Percentiles rank a stretch among this genome's conserved stretches.
Evolutionary conservation across 257 asterid genomes (phyloP).

Genomic region (Scutellaria galericulata): DNA sequence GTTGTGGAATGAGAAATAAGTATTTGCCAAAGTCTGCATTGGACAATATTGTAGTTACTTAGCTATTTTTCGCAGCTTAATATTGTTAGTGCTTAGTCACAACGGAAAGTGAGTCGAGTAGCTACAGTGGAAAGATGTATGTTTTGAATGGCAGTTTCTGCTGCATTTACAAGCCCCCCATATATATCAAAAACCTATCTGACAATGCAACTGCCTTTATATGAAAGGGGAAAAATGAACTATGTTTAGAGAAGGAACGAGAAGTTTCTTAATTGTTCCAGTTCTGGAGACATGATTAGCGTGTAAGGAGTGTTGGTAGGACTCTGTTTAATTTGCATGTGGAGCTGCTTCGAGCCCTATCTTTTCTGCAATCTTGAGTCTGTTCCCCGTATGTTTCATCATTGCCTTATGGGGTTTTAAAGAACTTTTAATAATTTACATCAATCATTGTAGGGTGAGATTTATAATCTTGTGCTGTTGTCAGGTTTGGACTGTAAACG

Average conservation of each 20-base stretch:
- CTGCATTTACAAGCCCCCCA: conserved; percentile 19
- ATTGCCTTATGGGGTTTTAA: too few relatives aligned
- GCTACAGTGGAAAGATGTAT: background rate
- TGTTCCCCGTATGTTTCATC: background rate
- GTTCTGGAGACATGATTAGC: background rate
- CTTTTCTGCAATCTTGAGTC: background rate
- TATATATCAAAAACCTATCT: background rate
- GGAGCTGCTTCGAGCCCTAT: background rate
- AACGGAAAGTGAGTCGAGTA: background rate
- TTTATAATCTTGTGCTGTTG: conserved; percentile 14
- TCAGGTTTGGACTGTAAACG: conserved; percentile 41
- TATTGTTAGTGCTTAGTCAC: background rate
- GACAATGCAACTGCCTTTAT: background rate
- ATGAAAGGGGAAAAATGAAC: background rate
- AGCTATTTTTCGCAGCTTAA: conserved; percentile 7
- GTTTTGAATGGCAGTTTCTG: background rate
- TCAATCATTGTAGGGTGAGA: background rate
- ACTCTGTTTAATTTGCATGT: background rate
- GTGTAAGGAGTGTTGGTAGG: background rate
- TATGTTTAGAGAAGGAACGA: background rate
- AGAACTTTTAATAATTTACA: too few relatives aligned
- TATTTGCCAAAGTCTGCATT: background rate
- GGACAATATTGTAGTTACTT: background rate
- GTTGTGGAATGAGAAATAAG: background rate
- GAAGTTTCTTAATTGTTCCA: background rate